These are phyloP conservation scores for Neurospora tetrasperma DNA, from an alignment of 495 filamentous ascomycete genomes.

Conservation along the genomic window DNA sequence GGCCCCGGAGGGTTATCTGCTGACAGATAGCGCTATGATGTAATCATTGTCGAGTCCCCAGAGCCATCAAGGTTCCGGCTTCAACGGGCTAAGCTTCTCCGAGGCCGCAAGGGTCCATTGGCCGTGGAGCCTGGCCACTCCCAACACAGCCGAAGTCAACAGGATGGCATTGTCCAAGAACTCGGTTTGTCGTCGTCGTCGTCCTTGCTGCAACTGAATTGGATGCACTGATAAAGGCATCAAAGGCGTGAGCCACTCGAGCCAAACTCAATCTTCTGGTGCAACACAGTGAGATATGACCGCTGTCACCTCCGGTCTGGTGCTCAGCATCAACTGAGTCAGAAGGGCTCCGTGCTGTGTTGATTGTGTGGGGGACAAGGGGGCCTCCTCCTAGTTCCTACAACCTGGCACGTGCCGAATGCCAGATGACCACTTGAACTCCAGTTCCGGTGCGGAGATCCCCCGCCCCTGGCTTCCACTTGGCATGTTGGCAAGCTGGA, in stretches of 20 bases:
- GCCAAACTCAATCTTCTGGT: background rate
- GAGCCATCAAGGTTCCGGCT: constrained; percentile 1
- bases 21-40: background rate
- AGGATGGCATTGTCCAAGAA: background rate
- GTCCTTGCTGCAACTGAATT: background rate
- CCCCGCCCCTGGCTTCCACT: constrained; percentile 4
- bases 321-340: background rate
- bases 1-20: background rate
- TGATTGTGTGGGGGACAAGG: background rate
- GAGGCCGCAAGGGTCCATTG: background rate
- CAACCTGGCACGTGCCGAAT: constrained; percentile 8
- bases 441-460: constrained; percentile 3
- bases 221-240: background rate
- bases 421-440: constrained; percentile 12
- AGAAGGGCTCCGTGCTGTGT: background rate
- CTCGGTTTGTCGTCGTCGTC: background rate
- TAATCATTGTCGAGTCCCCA: background rate
- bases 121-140: background rate
- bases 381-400: background rate
- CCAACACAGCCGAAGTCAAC: background rate
- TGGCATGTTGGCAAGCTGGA: constrained; percentile 7
- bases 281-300: background rate
- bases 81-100: background rate
- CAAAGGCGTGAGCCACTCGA: background rate
- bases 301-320: background rate